Conservation (phyloP, 305 asterid genomes). For the Fraxinus platypoda region DNA sequence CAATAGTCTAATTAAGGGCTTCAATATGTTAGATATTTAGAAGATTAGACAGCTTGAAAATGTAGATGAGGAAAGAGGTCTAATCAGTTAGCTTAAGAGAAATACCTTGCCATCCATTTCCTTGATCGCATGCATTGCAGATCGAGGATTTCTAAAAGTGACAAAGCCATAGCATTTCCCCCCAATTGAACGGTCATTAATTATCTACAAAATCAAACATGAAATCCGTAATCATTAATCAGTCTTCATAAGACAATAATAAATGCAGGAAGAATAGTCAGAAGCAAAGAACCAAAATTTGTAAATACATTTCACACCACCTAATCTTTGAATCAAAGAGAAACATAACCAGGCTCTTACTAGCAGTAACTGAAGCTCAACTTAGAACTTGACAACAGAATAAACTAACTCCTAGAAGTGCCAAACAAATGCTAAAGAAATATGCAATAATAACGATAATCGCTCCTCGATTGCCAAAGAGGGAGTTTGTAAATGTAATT, state of each 20-base stretch:
- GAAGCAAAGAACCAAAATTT: background rate
- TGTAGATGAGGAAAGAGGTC: background rate
- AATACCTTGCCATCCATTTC: constrained; percentile 86
- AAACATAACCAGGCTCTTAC: background rate
- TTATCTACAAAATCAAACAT: constrained; percentile 50
- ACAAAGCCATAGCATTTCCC: constrained; percentile 86
- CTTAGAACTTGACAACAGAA: background rate
- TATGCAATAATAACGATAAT: background rate
- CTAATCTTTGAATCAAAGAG: background rate
- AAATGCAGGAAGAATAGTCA: background rate
- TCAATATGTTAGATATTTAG: constrained; percentile 19
- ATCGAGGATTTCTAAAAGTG: constrained; percentile 70
- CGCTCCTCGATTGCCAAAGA: background rate
- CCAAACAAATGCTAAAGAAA: background rate
- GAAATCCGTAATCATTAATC: constrained; percentile 12
- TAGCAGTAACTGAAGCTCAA: background rate
- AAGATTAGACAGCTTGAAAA: constrained; percentile 12
- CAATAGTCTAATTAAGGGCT: constrained; percentile 51
- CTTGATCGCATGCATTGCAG: constrained; percentile 68
- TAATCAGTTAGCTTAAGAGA: constrained; percentile 17
- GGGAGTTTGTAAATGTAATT: background rate
- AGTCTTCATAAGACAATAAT: background rate
- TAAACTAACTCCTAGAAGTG: background rate
- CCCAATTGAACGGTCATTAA: constrained; percentile 66
- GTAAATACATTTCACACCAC: background rate